Base-by-base conservation (phyloP, 805 yeast genomes). In the Brettanomyces naardenensis region DNA sequence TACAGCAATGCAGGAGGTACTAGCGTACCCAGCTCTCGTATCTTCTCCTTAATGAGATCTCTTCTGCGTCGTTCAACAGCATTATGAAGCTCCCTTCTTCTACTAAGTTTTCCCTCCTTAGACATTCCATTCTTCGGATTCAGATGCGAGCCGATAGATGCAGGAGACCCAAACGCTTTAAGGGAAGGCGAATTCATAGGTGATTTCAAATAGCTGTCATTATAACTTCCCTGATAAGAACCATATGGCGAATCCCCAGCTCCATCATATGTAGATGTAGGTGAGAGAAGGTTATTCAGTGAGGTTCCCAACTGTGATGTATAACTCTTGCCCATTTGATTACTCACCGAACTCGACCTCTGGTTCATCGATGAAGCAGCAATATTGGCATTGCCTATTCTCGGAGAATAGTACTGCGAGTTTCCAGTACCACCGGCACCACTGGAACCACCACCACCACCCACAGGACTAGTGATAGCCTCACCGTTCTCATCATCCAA, bases 21-120 rank as follows among this genome's bases (percentile, higher is more conserved):
- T 35, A 89, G 66, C 19, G 72, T 61, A 1, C 95, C 90, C 50
- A 89, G 65, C 49, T 86, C 95, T 54, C 82, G 81, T 44, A 89
- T 88, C 50, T 85, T 78, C 52, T 84, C 94, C 56, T 89, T 88
- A 52, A 89, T 89, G 48, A 86, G 68, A 57, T 90, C 97, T 44
- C 97, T 70, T 53, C 97, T 72, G 48, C 95, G 70, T 50, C 96
- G 71, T 59, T 89, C 97, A 4, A 89, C 97, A 1, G 95, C 95
- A 54, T 89, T 89, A 58, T 89, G 97, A 44, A 87, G 80, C 54
- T 88, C 95, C 42, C 95, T 65, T 44, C 95, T 71, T 44, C 95
- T 70, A 43, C 77, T 73, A 38, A 83, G 57, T 52, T 82, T 83
- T 42, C 81, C 87, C 37, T 82, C 94, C 51, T 75, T 77, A 4